Base-by-base conservation (phyloP, 2,329 filamentous ascomycete species). In the Rasamsonia emersonii region DNA sequence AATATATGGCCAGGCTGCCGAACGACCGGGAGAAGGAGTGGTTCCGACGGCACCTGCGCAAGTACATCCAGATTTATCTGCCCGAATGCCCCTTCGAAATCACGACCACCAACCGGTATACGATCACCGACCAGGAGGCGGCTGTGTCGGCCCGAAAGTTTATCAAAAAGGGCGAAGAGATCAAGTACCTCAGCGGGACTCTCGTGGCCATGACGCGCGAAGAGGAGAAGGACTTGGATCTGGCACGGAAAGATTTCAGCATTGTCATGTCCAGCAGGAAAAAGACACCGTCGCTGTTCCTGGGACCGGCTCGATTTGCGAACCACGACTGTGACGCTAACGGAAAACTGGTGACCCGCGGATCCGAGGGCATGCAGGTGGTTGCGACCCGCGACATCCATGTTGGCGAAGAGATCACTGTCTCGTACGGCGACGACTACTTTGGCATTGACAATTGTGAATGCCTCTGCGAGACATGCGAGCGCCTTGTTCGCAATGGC, bases 251-350 rank as follows among this genome's bases (percentile, higher is more conserved):
- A 51, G 91, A 98, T 54, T 98, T 98, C 56, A 95, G 88, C 56
- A 88, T 98, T 42, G 88, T 98, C 18, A 83, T 95, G 51, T 94
- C 88, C 40, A 89, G 86, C 44, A 75, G 91, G 37, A 89, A 83
- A 61, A 95, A 93, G 61, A 81, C 81, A 39, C 82, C 88, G 18
- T 93, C 85, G 31, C 67, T 98, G 24, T 96, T 98, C 54, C 79
- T 98, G 54, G 91, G 91, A 0, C 93, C 91, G 5, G 91, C 91
- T 19, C 79, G 91, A 30, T 96, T 98, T 56, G 86, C 91, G 16
- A 98, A 98, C 53, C 91, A 98, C 60, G 91, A 98, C 58, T 98
- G 91, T 62, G 74, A 82, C 45, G 86, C 91, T 18, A 98, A 96
- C 63, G 88, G 88, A 6, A 76, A 79, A 51, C 72, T 98, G 26